Evolutionary conservation across 192 early-diverging fungal species (phyloP).

Genomic region (Rhizoclosmatium sp.): DNA sequence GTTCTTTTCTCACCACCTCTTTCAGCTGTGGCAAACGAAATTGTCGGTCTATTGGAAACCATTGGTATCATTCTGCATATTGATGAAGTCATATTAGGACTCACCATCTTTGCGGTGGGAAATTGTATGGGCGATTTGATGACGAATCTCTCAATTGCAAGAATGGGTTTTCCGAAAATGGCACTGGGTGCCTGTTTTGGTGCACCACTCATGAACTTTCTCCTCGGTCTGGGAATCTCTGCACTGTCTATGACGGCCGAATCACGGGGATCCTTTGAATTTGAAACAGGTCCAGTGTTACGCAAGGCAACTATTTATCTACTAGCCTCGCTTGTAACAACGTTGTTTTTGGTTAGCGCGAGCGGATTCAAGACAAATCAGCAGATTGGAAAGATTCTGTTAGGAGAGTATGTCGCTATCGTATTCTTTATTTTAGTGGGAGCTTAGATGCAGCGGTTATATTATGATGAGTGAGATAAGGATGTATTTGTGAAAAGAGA

Average conservation of each 20-base stretch:
- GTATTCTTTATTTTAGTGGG: constrained; percentile 31
- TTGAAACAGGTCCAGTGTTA: constrained; percentile 27
- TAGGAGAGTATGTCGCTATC: constrained; percentile 29
- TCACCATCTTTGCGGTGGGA: constrained; percentile 82
- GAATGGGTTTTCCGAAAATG: constrained; percentile 92
- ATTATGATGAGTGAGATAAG: background rate
- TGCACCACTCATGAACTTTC: constrained; percentile 80
- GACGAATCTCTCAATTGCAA: constrained; percentile 90
- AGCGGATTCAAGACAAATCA: constrained; percentile 30
- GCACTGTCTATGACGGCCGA: constrained; percentile 23
- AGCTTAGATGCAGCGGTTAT: no score
- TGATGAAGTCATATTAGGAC: constrained; percentile 65
- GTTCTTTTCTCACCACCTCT: background rate
- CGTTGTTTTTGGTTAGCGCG: constrained; percentile 7
- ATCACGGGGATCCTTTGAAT: background rate
- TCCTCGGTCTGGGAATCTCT: constrained; percentile 31
- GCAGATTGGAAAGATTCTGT: constrained; percentile 30
- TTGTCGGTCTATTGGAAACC: constrained; percentile 82
- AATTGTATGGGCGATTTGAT: constrained; percentile 74
- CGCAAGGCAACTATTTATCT: constrained; percentile 30
- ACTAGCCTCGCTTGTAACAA: constrained; percentile 22
- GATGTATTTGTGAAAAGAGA: no score
- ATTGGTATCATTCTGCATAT: constrained; percentile 80
- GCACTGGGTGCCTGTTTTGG: constrained; percentile 95
- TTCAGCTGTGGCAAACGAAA: constrained; percentile 82